Percentiles rank a stretch among this genome's conserved stretches.
These are phyloP conservation scores for Ascomycota sp. DNA, from an alignment of 2,329 filamentous ascomycete genomes.

Conservation along the genomic window DNA sequence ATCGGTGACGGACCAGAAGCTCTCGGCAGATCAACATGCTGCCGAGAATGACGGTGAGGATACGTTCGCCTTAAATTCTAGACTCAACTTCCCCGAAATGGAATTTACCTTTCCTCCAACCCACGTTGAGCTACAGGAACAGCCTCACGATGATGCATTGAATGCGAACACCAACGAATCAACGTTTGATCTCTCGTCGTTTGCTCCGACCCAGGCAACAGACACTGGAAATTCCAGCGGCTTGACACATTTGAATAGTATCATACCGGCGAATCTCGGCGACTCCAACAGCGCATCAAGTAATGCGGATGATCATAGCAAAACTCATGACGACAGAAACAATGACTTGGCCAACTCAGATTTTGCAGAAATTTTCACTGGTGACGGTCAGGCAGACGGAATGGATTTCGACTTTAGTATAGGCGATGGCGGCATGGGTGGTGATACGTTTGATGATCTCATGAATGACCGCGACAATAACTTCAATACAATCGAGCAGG, in stretches of 20 bases:
- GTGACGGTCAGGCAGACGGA: slow-evolving; percentile 19
- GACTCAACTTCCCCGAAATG: too few relatives aligned
- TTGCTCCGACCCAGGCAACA: too few relatives aligned
- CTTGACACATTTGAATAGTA: too few relatives aligned
- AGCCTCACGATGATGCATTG: slow-evolving; percentile 41
- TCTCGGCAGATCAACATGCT: too few relatives aligned
- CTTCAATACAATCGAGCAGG: slow-evolving; percentile 21
- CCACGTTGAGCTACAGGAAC: background rate
- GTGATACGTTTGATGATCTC: slow-evolving; percentile 28
- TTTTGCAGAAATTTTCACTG: slow-evolving; percentile 26
- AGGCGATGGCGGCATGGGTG: slow-evolving; percentile 9
- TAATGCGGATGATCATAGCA: slow-evolving; percentile 1
- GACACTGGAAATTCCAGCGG: too few relatives aligned
- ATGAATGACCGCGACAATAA: slow-evolving; percentile 21
- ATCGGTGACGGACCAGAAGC: too few relatives aligned
- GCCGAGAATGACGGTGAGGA: too few relatives aligned
- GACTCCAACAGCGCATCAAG: slow-evolving; percentile 3
- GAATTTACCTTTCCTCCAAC: too few relatives aligned
- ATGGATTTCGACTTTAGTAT: slow-evolving; percentile 15
- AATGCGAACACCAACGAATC: slow-evolving; percentile 44
- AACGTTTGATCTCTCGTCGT: slow-evolving; percentile 37
- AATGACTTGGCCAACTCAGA: slow-evolving; percentile 8
- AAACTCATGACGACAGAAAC: slow-evolving; percentile 9
- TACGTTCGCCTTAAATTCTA: too few relatives aligned
- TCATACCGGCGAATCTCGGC: slow-evolving; percentile 8